These are phyloP conservation scores for Scleroderma bovista DNA, from an alignment of 768 basidiomycete genomes.

Conservation along the genomic window DNA sequence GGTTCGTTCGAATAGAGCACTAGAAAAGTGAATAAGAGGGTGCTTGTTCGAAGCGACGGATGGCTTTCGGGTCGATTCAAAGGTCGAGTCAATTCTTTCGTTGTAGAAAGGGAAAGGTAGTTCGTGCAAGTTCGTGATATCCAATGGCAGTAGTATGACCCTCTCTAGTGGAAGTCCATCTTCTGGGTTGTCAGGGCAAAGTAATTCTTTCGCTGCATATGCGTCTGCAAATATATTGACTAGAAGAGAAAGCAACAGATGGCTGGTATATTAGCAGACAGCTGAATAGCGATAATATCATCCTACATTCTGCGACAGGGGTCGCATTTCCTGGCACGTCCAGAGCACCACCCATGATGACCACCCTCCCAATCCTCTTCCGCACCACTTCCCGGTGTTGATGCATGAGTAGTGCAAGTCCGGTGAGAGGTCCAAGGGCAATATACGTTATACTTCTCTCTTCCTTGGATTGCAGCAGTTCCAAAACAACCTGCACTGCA, in stretches of 20 bases:
- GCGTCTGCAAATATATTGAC: constrained; percentile 90
- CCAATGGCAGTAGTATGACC: constrained; percentile 68
- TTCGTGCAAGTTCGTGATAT: constrained; percentile 77
- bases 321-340: constrained; percentile 88
- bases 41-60: constrained; percentile 45
- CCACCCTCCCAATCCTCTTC: constrained; percentile 61
- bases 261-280: not conserved
- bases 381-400: constrained; percentile 47
- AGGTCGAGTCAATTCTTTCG: constrained; percentile 53
- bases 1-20: constrained; percentile 69
- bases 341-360: constrained; percentile 92
- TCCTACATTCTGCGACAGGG: constrained; percentile 78
- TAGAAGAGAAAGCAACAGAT: constrained; percentile 21
- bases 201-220: constrained; percentile 68
- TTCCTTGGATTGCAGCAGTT: constrained; percentile 48
- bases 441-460: constrained; percentile 62
- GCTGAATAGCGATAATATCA: not conserved
- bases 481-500: constrained; percentile 49
- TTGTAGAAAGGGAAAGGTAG: constrained; percentile 67
- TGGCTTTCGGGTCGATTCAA: constrained; percentile 43
- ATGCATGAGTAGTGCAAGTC: constrained; percentile 63
- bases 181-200: constrained; percentile 37
- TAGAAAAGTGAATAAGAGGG: constrained; percentile 71
- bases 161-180: constrained; percentile 56
- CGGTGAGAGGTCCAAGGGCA: constrained; percentile 74